Evolutionary conservation across 2,329 filamentous ascomycete species (phyloP).

Genomic region (Penicillium crustosum): DNA sequence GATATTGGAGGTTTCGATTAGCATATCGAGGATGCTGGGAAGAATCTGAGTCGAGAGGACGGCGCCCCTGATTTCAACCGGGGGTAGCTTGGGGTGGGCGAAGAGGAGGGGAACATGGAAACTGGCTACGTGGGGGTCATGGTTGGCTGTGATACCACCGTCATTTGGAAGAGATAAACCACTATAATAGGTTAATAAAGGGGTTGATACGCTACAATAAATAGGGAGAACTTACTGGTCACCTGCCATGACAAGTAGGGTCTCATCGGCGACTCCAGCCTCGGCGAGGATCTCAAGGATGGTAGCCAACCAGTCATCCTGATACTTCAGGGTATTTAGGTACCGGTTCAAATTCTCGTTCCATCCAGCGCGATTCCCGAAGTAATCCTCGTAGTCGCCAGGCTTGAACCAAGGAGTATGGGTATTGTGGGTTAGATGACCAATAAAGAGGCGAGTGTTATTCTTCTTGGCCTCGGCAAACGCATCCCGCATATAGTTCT

Average conservation of each 20-base stretch:
- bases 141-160: constrained; percentile 29
- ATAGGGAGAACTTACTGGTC: constrained; percentile 23
- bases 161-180: constrained; percentile 30
- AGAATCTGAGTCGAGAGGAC: constrained; percentile 39
- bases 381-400: constrained; percentile 21
- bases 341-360: constrained; percentile 29
- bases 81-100: constrained; percentile 27
- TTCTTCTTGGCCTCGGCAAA: constrained; percentile 27
- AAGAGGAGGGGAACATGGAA: constrained; percentile 31
- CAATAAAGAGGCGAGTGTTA: constrained; percentile 31
- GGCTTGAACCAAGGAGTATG: constrained; percentile 31
- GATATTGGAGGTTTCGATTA: constrained; percentile 45
- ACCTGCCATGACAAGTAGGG: constrained; percentile 31
- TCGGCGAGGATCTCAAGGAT: constrained; percentile 30
- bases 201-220: too few relatives aligned
- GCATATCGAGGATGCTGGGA: constrained; percentile 50
- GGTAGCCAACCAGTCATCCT: constrained; percentile 29
- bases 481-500: constrained; percentile 27
- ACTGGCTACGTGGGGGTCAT: constrained; percentile 28
- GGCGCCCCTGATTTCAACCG: constrained; percentile 22
- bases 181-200: constrained; percentile 5
- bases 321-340: constrained; percentile 30
- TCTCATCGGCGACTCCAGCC: constrained; percentile 31
- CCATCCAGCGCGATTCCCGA: constrained; percentile 13
- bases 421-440: constrained; percentile 30